Base-by-base conservation (phyloP, 768 basidiomycete genomes). In the Collybia mongolica region DNA sequence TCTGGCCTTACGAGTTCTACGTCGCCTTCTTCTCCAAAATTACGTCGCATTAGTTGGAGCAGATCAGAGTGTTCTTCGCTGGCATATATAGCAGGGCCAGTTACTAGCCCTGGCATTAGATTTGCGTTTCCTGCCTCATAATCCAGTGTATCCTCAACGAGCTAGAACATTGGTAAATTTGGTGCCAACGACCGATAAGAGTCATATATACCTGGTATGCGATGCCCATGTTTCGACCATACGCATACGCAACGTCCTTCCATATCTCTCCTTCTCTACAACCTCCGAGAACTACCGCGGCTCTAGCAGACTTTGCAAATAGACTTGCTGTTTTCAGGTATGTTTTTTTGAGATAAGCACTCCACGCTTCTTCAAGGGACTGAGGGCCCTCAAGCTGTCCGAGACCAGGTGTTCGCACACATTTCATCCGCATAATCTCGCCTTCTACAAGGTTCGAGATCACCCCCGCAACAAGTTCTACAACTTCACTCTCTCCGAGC, bases 391-490 rank as follows among this genome's bases (percentile, higher is more conserved):
- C 42, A 44, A 67, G 44, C 61, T 61, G 56, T 64, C 68, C 65
- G 17, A 55, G 57, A 55, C 53, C 60, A 17, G 76, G 73, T 7
- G 74, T 76, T 57, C 72, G 72, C 15, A 82, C 67, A 45, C 72
- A 70, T 52, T 74, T 76, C 79, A 84, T 82, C 69, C 90, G 88
- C 71, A 97, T 70, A 38, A 98, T 87, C 72, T 98, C 93, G 28
- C 96, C 97, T 65, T 98, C 96, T n/a, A 95, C 95, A 35, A 96
- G 76, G 63, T 98, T 98, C 2, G 92, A 84, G 48, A 99, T 89
- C 51, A 98, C 92, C 60, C 85, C 88, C 3, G 93, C 83, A 40
- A 98, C 82, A 51, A 98, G 79, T 66, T 99, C 97, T 44, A 98
- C 92, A 46, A 96, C 95, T 63, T 98, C 92, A 59, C 70, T 76